Evolutionary conservation across 768 basidiomycete genomes (phyloP), one percentile per base, ranked within the genome.

Genomic region (Lactarius hengduanensis): DNA sequence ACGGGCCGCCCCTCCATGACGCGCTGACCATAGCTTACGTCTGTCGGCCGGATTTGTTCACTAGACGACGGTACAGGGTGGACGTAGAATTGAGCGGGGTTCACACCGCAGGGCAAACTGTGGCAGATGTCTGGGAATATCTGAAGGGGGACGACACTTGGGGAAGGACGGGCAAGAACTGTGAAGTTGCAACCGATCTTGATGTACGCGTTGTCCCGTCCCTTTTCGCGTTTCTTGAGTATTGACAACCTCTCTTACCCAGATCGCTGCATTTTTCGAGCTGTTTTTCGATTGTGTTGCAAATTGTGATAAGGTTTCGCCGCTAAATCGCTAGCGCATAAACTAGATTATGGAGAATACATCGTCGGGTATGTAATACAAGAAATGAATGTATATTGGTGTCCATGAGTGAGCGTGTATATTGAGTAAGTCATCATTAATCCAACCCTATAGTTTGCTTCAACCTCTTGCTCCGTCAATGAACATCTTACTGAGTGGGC

Each of bases 1-100:
- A 90, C 40, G 94, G 92, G 0, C 94, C 94, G 7, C 94, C 94
- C 2, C 79, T 95, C 2, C 94, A 96, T 69, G 94, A 96, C 71
- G 86, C 92, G 0, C 80, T 96, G 41, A 92, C 94, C 0, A 79
- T 95, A 56, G 89, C 86, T 11, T 95, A 91, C 67, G 79, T 94
- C 41, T 83, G 86, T 1, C 75, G 77, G n/a, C 91, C 92, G 0
- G 80, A 85, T 5, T 70, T 94, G 1, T 94, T 94, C 75, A 74
- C 74, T 28, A 77, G 78, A 40, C 82, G 74, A 58, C 80, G 93
- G n/a, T 85, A 87, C 73, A 81, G 89, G 55, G 92, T 95, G 0
- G 94, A 96, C 68, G 82, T 92, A n/a, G 94, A 96, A 70, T 80
- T 90, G 20, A 80, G 78, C 7, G 90, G 90, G 3, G 76, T 78